Evolutionary conservation across 2,329 filamentous ascomycete genomes (phyloP), one percentile per base, ranked within the genome.

Genomic region (Arthrobotrys sphaeroides): DNA sequence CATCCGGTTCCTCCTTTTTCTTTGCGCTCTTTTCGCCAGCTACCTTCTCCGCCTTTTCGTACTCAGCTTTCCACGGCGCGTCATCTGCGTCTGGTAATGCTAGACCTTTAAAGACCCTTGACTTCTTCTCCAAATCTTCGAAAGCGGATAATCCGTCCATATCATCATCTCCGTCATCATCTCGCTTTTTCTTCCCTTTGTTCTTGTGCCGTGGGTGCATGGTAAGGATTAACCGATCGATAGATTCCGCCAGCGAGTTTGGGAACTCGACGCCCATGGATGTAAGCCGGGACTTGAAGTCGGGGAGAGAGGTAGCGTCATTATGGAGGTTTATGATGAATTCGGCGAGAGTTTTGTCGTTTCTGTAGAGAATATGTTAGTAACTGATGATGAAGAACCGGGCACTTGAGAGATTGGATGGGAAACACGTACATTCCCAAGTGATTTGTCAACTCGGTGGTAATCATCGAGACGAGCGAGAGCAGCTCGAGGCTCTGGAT

Each of bases 301-400:
- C 89, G 61, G 86, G 83, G 68, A 92, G 85, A 26, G 87, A 87
- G 60, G 85, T 86, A 84, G 89, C 91, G 86, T 94, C 88, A 82
- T 90, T 84, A 80, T 96, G 92, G 82, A 97, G 91, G 77, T 91
- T 91, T 81, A 99, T 97, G 80, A 99, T 89, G 81, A 97, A 99
- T 83, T 99, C 95, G 79, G 95, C 94, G 24, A 99, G 89, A 3
- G 93, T 97, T 83, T 96, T 97, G 84, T 99, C 94, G 82, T 88
- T 91, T 80, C 72, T 72, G 36, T 18, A 31, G 9, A 6, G n/a
- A 20, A 12, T 40, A 26, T 47, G 62, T 61, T 68, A 73, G 31
- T 24, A 42, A 5, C 7, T 6, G 24, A 13, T 28, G 5, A 45
- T 13, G 31, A 16, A 2, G 26, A 16, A 16, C n/a, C n/a, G n/a